Base-by-base conservation (phyloP, 1,139 yeast species). In the Taphrina pruni region DNA sequence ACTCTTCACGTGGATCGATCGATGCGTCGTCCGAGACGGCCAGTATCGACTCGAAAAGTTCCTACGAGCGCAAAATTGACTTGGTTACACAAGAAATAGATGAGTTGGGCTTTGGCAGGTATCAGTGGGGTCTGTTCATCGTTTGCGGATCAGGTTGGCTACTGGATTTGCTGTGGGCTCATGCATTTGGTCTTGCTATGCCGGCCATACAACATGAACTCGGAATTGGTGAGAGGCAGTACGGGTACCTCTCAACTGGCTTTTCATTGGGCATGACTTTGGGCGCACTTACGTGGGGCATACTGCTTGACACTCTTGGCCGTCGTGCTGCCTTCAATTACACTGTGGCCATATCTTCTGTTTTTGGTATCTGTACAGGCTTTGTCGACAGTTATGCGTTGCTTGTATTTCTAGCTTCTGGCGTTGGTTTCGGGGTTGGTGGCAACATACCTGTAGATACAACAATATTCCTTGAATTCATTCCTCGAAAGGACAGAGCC, bases 271-370 rank as follows among this genome's bases (percentile, higher is more conserved):
- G 89, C 36, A 80, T 87, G 76, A 80, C 87, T 52, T 75, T 79
- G 45, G 90, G 90, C 7, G 86, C 87, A 0, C 72, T 85, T 32
- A 75, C 84, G 66, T 85, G 87, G 84, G 88, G 88, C 5, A 80
- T 85, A 73, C 82, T 85, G 70, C 86, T 86, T 58, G 89, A 86
- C 77, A 76, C 86, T 58, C 83, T 86, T 72, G 89, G 89, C 17
- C 80, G 89, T 73, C 81, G 81, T 74, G 70, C 81, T 14, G 87
- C 88, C 1, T 86, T 86, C 77, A 87, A 87, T 73, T 73, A 80
- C 38, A 84, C 88, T 1, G 78, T 86, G 46, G 77, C 86, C 52
- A 75, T 85, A 14, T 79, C 86, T 14, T 83, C 87, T 1, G 71
- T 82, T 2, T 85, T 85, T 73, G 83, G 85, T 11, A 82, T 86